Evolutionary conservation across 2,329 filamentous ascomycete species (phyloP), one percentile per base, ranked within the genome.

Genomic region (Pseudocercospora macadamiae): DNA sequence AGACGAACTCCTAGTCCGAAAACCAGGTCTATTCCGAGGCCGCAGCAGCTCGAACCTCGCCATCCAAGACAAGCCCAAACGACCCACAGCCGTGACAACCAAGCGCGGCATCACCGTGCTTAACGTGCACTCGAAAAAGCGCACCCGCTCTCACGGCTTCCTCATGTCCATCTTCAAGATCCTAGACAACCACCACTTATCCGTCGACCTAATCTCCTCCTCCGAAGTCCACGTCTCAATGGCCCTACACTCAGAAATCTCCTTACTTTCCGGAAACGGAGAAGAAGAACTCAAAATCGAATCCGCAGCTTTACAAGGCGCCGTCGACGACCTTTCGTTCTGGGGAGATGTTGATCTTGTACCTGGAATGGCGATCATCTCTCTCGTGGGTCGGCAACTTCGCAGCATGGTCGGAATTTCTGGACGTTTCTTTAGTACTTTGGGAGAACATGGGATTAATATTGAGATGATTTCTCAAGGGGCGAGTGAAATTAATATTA

Each of bases 391-490:
- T 49, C 90, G 91, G 61, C 91, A 97, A 76, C 91, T 99, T 88
- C 96, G 96, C 81, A 95, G 96, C 76, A 97, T 97, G 92, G 75
- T 81, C 57, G 95, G 95, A 62, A 91, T 99, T 63, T 90, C 90
- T 6, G 95, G 95, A 25, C 87, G 85, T 68, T 97, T 99, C 90
- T 97, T 99, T 76, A 91, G 89, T 48, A 96, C 93, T 1, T 81
- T 99, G 16, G 95, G 95, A 42, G 90, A 97, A 73, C 89, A 96
- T 74, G 90, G 90, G 68, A 88, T 99, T 72, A 99, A 99, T 74
- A 91, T 99, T 68, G 95, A 99, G 79, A 99, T 99, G 95, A 99
- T 99, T 67, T 96, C 91, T 21, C 95, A 99, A 79, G 95, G 95
- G 70, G 95, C 95, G 23, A 97, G 93, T 73, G 95, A 99, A 80